Conservation (phyloP, 495 filamentous ascomycete species). For the Cenococcum geophilum region DNA sequence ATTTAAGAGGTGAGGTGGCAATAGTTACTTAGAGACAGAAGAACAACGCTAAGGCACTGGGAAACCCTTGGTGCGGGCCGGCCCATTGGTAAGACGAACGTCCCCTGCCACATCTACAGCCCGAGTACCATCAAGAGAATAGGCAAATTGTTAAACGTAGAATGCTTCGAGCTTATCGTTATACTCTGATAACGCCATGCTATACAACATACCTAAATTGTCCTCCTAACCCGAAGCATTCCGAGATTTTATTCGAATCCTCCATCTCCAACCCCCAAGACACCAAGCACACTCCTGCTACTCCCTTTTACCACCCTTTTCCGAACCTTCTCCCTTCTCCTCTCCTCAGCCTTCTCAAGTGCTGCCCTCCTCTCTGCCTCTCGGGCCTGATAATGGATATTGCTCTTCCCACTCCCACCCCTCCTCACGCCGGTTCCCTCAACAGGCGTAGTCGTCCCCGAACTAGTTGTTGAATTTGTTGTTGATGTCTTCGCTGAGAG, state of each 20-base stretch:
- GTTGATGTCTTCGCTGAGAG: conserved; percentile 41
- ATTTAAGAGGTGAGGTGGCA: too few species aligned
- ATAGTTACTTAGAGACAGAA: too few species aligned
- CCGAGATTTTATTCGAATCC: conserved; percentile 22
- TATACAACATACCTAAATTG: too few species aligned
- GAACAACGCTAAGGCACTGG: too few species aligned
- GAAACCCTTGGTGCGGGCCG: too few species aligned
- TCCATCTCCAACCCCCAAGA: conserved; percentile 18
- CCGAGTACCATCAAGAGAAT: too few species aligned
- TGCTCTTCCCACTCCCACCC: conserved; percentile 62
- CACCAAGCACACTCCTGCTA: conserved; percentile 16
- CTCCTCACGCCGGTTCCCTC: conserved; percentile 40
- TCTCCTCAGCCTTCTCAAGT: conserved; percentile 55
- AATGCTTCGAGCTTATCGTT: too few species aligned
- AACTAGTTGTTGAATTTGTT: conserved; percentile 10
- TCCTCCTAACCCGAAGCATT: too few species aligned
- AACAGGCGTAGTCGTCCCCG: conserved; percentile 36
- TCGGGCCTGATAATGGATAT: conserved; percentile 75
- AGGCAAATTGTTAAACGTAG: too few species aligned
- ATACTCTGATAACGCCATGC: too few species aligned
- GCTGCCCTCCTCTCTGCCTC: conserved; percentile 58
- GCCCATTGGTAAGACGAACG: too few species aligned
- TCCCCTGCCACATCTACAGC: too few species aligned
- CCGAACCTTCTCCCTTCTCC: conserved; percentile 60
- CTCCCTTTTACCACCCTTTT: conserved; percentile 41